Evolutionary conservation across 345 rosid species (phyloP).

Genomic region (Gynandropsis gynandra): DNA sequence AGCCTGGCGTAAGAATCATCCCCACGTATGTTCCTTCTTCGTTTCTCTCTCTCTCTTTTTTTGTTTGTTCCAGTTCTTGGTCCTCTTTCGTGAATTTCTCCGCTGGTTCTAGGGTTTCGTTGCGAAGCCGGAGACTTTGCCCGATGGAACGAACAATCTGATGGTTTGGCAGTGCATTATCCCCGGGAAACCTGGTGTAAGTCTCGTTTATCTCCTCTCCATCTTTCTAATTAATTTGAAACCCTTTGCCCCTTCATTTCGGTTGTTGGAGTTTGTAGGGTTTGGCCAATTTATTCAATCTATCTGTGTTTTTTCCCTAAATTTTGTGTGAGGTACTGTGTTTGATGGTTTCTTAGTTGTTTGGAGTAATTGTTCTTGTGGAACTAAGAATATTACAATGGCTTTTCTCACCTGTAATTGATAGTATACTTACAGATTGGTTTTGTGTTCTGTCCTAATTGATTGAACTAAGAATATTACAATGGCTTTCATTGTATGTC

Average conservation of each 20-base stretch:
- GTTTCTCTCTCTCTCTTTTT: not conserved
- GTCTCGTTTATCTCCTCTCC: constrained; percentile 13
- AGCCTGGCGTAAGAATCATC: constrained; percentile 95
- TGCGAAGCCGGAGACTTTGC: constrained; percentile 78
- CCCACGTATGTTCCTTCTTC: constrained; percentile 43
- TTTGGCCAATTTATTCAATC: too few relatives aligned
- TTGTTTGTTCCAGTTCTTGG: not conserved
- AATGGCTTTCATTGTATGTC: too few relatives aligned
- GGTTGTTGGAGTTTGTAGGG: not conserved
- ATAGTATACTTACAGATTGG: too few relatives aligned
- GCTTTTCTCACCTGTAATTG: too few relatives aligned
- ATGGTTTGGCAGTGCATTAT: constrained; percentile 97
- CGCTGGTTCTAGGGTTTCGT: constrained; percentile 71
- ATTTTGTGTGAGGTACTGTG: too few relatives aligned
- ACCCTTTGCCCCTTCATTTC: not conserved
- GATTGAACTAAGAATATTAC: too few relatives aligned
- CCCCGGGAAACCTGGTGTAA: constrained; percentile 93
- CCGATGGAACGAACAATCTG: constrained; percentile 78
- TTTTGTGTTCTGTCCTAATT: too few relatives aligned
- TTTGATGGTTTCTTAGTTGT: too few relatives aligned
- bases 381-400: too few relatives aligned
- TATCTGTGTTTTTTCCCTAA: too few relatives aligned
- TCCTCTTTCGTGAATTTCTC: not conserved
- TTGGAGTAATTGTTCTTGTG: too few relatives aligned
- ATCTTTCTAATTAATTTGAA: too few relatives aligned